These are phyloP conservation scores for Colletotrichum acutatum DNA, from an alignment of 2,329 filamentous ascomycete species.

Conservation along the genomic window DNA sequence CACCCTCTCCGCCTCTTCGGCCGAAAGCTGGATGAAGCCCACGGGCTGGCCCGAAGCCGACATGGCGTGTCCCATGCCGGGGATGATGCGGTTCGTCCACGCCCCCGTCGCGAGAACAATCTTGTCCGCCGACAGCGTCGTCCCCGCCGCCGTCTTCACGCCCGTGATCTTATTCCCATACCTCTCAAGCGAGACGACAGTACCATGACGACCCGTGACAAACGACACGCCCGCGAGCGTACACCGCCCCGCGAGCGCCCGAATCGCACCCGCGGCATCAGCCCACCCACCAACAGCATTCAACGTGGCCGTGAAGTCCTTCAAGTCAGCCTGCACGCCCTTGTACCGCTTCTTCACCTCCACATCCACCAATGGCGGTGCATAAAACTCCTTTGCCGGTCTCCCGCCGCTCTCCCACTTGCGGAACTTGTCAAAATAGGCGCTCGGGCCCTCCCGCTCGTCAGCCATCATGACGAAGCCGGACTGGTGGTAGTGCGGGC, in stretches of 20 bases:
- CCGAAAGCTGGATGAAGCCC: slow-evolving; percentile 71
- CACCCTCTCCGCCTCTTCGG: slow-evolving; percentile 65
- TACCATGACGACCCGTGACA: slow-evolving; percentile 44
- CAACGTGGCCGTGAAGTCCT: slow-evolving; percentile 23
- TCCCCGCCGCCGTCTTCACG: slow-evolving; percentile 38
- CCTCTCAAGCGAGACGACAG: slow-evolving; percentile 40
- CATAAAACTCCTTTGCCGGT: slow-evolving; percentile 16
- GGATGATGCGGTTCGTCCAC: slow-evolving; percentile 67
- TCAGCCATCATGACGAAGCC: slow-evolving; percentile 46
- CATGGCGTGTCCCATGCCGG: slow-evolving; percentile 67
- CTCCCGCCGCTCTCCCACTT: slow-evolving; percentile 4
- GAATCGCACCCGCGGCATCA: slow-evolving; percentile 43
- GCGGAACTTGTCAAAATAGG: slow-evolving; percentile 6
- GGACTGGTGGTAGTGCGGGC: slow-evolving; percentile 43
- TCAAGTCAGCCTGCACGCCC: slow-evolving; percentile 24
- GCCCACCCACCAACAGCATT: slow-evolving; percentile 47
- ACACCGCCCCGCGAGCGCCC: slow-evolving; percentile 41
- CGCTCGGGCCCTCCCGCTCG: slow-evolving; percentile 35
- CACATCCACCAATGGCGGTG: slow-evolving; percentile 45
- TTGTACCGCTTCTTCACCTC: slow-evolving; percentile 27
- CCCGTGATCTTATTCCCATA: slow-evolving; percentile 37
- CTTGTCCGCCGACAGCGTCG: slow-evolving; percentile 59
- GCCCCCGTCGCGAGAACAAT: slow-evolving; percentile 73
- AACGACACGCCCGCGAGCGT: slow-evolving; percentile 45
- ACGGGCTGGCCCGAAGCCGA: slow-evolving; percentile 74